Base-by-base conservation (phyloP, 768 basidiomycete species). In the Russula emetica region DNA sequence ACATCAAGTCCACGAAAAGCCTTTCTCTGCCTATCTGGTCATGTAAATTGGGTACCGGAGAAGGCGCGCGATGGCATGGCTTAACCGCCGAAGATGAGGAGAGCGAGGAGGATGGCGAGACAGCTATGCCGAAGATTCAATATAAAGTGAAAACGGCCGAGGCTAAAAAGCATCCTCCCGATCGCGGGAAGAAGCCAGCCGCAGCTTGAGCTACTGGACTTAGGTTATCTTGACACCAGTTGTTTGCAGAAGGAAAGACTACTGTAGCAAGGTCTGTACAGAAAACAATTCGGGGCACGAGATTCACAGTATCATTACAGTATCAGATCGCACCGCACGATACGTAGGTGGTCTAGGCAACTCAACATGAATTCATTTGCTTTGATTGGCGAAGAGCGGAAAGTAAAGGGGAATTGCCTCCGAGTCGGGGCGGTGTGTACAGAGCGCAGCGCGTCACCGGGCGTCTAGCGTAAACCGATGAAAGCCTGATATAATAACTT, bases 21-120 rank as follows among this genome's bases (percentile, higher is more conserved):
- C 79, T 86, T 38, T 85, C 87, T 67, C 76, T 99, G n/a, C 97
- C 97, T 5, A 86, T 99, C 71, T 99, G 94, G 93, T 83, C 79
- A 24, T 91, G 88, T 73, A 77, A 80, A 6, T 79, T 97, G n/a
- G 85, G 85, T 34, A 82, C 77, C 14, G 76, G 71, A 3, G 80
- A 82, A 51, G 83, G 80, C 18, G 84, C 82, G 7, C 76, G 87
- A 30, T 91, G 88, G 85, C 77, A 80, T 51, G 83, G 82, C 0
- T 69, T 84, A 32, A 72, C 71, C 9, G 74, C 72, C 0, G 70
- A 68, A 38, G 72, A 70, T 28, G 57, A 55, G n/a, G 64, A 68
- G 36, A 65, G 62, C 26, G 67, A 62, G 28, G 70, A 65, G 45
- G 60, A 55, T 47, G 59, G 58, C 0, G 44, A 58, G 5, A 26